These are phyloP conservation scores for Kodamaea fukazawae DNA, from an alignment of 805 yeast genomes.

Conservation along the genomic window DNA sequence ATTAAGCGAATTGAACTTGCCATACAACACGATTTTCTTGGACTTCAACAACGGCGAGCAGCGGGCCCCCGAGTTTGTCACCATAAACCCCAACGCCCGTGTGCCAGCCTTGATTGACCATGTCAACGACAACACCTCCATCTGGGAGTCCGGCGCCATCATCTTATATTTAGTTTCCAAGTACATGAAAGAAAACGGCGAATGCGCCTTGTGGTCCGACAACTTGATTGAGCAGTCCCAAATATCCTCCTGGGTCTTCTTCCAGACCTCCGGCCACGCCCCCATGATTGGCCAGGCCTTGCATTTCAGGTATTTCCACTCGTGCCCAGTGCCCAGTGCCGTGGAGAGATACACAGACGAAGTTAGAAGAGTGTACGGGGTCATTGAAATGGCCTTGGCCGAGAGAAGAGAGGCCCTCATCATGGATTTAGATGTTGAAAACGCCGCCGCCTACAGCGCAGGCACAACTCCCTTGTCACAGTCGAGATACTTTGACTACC, in stretches of 20 bases:
- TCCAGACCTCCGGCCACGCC: conserved; percentile 95
- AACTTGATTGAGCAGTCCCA: conserved; percentile 78
- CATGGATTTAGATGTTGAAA: conserved; percentile 84
- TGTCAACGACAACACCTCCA: conserved; percentile 68
- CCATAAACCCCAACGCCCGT: conserved; percentile 94
- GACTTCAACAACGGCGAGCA: conserved; percentile 90
- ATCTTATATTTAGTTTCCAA: conserved; percentile 76
- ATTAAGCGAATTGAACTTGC: conserved; percentile 75
- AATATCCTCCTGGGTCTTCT: conserved; percentile 85
- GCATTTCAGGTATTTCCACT: conserved; percentile 89
- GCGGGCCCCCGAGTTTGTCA: conserved; percentile 87
- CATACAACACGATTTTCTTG: conserved; percentile 75
- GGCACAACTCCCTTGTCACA: conserved; percentile 87
- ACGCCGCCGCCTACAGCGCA: conserved; percentile 81
- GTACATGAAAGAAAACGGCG: conserved; percentile 58
- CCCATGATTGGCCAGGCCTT: conserved; percentile 99
- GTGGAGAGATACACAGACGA: conserved; percentile 89
- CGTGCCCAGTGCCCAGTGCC: conserved; percentile 81
- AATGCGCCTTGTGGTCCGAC: conserved; percentile 76
- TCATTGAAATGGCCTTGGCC: conserved; percentile 90
- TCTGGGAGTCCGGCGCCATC: conserved; percentile 96
- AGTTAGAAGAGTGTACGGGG: conserved; percentile 90
- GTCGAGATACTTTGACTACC: conserved; percentile 84
- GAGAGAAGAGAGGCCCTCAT: conserved; percentile 87
- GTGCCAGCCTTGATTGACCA: conserved; percentile 95